phyloP scores from a whole-genome alignment of 2,329 filamentous ascomycete species.

The Rhytidhysteron rufulum region DNA sequence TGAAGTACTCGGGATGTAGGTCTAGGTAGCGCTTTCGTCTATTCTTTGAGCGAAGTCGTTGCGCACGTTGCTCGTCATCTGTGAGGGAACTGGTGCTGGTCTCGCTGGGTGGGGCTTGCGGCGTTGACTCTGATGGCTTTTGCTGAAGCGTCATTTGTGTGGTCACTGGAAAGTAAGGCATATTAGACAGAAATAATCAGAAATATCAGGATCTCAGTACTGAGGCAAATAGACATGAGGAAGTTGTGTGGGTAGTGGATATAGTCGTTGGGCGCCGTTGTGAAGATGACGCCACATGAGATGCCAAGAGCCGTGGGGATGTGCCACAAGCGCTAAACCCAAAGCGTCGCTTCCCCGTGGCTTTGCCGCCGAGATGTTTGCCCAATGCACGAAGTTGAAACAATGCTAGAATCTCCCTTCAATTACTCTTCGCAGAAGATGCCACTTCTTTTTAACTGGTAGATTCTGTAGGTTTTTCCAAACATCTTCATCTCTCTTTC shows the following conservation, averaged over 20 bases:
- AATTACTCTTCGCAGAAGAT: too few relatives aligned
- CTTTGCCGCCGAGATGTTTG: neutral
- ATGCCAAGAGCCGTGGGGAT: neutral
- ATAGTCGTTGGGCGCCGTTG: neutral
- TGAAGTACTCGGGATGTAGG: conserved; percentile 69
- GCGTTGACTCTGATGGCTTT: neutral
- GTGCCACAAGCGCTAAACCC: neutral
- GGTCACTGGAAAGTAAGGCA: conserved; percentile 23
- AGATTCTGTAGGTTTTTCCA: too few relatives aligned
- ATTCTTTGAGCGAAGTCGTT: conserved; percentile 63
- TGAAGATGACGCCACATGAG: neutral
- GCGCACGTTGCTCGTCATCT: conserved; percentile 16
- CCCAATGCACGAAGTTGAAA: conserved; percentile 29
- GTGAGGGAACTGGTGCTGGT: conserved; percentile 9
- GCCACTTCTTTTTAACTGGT: too few relatives aligned
- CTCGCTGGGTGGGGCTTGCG: neutral
- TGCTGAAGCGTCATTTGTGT: conserved; percentile 20
- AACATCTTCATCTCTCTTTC: too few relatives aligned
- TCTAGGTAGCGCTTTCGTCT: conserved; percentile 73
- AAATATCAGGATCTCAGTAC: neutral
- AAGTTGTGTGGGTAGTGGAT: neutral
- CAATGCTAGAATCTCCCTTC: conserved; percentile 29
- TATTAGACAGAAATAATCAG: conserved; percentile 4
- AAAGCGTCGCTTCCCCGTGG: neutral
- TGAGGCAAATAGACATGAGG: neutral